Conservation (phyloP, 1,139 yeast genomes). For the Spathaspora sp. region DNA sequence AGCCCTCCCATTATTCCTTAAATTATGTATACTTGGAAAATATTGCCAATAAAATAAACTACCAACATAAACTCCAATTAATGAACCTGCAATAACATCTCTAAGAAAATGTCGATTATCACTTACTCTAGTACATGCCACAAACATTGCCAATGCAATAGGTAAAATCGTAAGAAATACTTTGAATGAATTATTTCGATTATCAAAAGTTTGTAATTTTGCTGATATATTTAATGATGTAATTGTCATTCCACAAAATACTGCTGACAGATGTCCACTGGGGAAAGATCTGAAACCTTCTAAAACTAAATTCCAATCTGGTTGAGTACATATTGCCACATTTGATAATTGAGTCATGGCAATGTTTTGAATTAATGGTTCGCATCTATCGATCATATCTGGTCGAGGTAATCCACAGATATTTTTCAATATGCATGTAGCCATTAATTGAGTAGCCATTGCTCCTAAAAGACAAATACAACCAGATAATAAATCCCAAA, state of each 20-base stretch:
- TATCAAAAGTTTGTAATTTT: conserved; percentile 36
- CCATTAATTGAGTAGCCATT: conserved; percentile 36
- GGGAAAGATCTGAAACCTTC: conserved; percentile 55
- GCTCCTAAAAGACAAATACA: conserved; percentile 39
- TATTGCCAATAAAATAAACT: conserved; percentile 38
- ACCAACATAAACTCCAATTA: conserved; percentile 37
- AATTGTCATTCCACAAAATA: conserved; percentile 44
- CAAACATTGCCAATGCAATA: conserved; percentile 32
- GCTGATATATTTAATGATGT: conserved; percentile 38
- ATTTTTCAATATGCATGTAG: conserved; percentile 46
- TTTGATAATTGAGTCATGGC: conserved; percentile 23
- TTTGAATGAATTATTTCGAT: conserved; percentile 37
- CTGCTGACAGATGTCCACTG: conserved; percentile 51
- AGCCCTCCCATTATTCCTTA: conserved; percentile 39
- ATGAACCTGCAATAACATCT: conserved; percentile 43
- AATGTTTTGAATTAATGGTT: conserved; percentile 23
- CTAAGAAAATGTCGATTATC: conserved; percentile 48
- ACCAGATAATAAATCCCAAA: conserved; percentile 45
- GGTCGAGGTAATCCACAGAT: conserved; percentile 48
- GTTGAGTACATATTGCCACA: conserved; percentile 35
- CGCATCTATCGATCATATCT: conserved; percentile 44
- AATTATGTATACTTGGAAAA: conserved; percentile 37
- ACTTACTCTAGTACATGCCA: conserved; percentile 45
- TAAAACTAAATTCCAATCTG: conserved; percentile 25
- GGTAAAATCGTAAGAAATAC: conserved; percentile 36